Percentiles rank a stretch among this genome's conserved stretches.
These are phyloP conservation scores for Carex parvula DNA, from an alignment of 176 grass and related monocot species.

Conservation along the genomic window DNA sequence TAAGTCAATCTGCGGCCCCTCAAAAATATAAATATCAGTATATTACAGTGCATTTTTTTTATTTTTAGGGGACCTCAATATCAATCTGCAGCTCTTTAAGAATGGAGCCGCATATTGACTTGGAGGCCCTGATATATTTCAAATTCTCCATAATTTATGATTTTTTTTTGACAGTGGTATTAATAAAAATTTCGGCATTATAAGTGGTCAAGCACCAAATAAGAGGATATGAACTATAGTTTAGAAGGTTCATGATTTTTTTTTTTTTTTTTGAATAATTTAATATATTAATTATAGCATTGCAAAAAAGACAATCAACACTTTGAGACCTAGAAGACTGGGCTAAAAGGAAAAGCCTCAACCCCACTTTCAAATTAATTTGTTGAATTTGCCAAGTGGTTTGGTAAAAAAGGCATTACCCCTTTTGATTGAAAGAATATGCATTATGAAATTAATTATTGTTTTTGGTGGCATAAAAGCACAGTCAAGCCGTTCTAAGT, in stretches of 20 bases:
- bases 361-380: neutral
- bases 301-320: conserved; percentile 18
- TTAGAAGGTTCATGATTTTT: neutral
- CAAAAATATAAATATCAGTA: no score
- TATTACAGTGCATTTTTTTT: no score
- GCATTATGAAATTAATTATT: conserved; percentile 3
- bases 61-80: no score
- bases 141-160: no score
- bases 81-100: no score
- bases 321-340: conserved; percentile 25
- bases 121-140: no score
- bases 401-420: conserved; percentile 14
- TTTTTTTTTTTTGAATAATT: neutral
- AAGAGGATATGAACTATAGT: neutral
- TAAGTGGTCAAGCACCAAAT: neutral
- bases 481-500: neutral
- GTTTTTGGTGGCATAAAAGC: conserved; percentile 8
- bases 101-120: no score
- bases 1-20: no score
- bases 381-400: conserved; percentile 18
- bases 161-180: no score
- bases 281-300: neutral
- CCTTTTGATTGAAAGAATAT: conserved; percentile 19
- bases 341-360: conserved; percentile 18
- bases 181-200: neutral